Base-by-base conservation (phyloP, 176 grass and related monocot genomes). In the Ensete glaucum region DNA sequence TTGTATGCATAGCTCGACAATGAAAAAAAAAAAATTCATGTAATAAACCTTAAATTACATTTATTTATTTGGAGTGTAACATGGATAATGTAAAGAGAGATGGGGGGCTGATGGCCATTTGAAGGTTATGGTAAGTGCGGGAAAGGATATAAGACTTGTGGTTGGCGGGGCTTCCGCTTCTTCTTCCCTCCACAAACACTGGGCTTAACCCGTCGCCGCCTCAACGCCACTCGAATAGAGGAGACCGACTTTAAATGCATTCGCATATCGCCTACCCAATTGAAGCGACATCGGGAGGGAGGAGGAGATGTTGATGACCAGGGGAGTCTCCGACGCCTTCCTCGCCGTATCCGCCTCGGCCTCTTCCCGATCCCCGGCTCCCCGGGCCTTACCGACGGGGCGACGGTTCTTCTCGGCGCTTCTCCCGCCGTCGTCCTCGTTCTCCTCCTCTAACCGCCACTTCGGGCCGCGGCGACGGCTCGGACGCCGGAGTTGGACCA, bases 381-480 rank as follows among this genome's bases (percentile, higher is more conserved):
- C 15, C 2, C 34, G 34, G 9, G 48, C 67, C 15, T 17, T 70
- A 5, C 17, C 7, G 43, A 52, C 67, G 10, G 19, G 48, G 67
- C 67, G 5, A 17, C 67, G 67, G 16, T 16, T 70, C 43, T 70
- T 70, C 67, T 70, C 67, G 9, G 21, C 43, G 2, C 67, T 70
- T 17, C 67, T n/a, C 19, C 67, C 17, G 67, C 67, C 67, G 20
- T 64, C 62, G 62, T 64, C 62, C 62, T 24, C 62, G 2, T 9
- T 64, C 62, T 64, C 62, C 62, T 69, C 15, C 80, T 17, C 85
- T 76, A 80, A 19, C 70, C 58, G 19, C 54, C 13, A 80, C 67
- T 58, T 78, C 9, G 53, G 74, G 14, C 48, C 23, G 53, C 20
- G 54, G 75, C n/a, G 57, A 50, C 62, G 29, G 26, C 50, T 70